Conservation (phyloP, 441 rosid species). For the Gossypium lobatum region DNA sequence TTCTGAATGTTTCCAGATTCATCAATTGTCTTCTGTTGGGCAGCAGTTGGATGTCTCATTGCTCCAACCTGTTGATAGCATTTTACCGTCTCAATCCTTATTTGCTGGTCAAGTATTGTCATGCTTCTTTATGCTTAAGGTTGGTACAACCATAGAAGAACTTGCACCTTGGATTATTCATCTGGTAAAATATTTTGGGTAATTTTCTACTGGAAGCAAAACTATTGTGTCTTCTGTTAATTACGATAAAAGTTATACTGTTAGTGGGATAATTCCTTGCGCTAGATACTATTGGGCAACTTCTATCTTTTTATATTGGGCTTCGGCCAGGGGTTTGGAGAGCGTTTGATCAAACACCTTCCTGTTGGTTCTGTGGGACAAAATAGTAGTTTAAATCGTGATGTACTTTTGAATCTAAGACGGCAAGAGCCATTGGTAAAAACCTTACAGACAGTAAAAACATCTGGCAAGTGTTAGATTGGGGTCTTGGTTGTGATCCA, state of each 20-base stretch:
- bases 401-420: background rate
- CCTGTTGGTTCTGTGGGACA: background rate
- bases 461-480: background rate
- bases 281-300: no score
- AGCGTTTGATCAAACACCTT: background rate
- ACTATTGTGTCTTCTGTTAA: background rate
- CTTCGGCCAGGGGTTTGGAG: background rate
- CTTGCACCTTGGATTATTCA: slow-evolving; percentile 4
- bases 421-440: background rate
- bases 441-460: background rate
- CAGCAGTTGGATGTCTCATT: slow-evolving; percentile 75
- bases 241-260: background rate
- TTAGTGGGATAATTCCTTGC: background rate
- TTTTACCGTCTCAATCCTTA: slow-evolving; percentile 58
- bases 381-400: background rate
- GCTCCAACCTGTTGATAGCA: slow-evolving; percentile 64
- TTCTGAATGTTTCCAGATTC: slow-evolving; percentile 63
- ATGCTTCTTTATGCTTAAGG: slow-evolving; percentile 85
- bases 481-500: background rate
- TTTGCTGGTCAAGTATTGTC: slow-evolving; percentile 80
- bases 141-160: slow-evolving; percentile 21
- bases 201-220: background rate
- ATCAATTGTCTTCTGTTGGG: slow-evolving; percentile 79
- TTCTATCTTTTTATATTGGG: background rate
- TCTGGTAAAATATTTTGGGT: background rate